Evolutionary conservation across 345 rosid genomes (phyloP).

Genomic region (Rhizophora mangle): DNA sequence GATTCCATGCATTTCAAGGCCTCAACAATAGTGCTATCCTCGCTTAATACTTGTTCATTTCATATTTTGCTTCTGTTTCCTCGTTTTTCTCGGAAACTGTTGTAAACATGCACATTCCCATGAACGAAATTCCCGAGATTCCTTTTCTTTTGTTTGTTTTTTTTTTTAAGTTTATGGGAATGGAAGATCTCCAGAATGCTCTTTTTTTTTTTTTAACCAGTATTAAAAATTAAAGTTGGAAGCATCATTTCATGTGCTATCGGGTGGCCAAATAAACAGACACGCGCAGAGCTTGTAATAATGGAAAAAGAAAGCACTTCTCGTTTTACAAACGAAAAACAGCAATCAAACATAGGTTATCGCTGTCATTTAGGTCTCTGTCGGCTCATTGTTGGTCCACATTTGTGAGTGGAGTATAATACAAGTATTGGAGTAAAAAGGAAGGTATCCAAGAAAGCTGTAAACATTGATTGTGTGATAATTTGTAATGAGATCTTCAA

Average conservation of each 20-base stretch:
- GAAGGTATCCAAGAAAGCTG: conserved; percentile 19
- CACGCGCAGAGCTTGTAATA: not conserved
- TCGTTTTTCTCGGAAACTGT: not conserved
- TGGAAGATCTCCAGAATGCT: not conserved
- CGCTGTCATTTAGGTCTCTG: conserved; percentile 8
- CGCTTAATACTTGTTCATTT: not conserved
- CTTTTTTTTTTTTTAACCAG: not conserved
- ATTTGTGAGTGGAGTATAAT: conserved; percentile 2
- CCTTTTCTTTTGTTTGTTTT: not conserved
- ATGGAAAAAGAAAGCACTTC: not conserved
- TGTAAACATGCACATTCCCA: not conserved
- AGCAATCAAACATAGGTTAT: not conserved
- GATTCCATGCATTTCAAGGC: not conserved
- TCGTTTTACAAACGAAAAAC: not conserved
- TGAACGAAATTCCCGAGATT: not conserved
- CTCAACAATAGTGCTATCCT: not conserved
- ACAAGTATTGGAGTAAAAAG: conserved; percentile 15
- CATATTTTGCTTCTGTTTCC: not conserved
- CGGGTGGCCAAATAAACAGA: not conserved
- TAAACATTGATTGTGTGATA: conserved; percentile 5
- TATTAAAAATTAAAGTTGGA: no score
- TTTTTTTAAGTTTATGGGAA: no score
- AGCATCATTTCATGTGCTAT: not conserved
- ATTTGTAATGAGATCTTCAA: conserved; percentile 25
- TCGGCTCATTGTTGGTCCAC: not conserved